Base-by-base conservation (phyloP, 176 grass and related monocot genomes). In the Musa troglodytarum region DNA sequence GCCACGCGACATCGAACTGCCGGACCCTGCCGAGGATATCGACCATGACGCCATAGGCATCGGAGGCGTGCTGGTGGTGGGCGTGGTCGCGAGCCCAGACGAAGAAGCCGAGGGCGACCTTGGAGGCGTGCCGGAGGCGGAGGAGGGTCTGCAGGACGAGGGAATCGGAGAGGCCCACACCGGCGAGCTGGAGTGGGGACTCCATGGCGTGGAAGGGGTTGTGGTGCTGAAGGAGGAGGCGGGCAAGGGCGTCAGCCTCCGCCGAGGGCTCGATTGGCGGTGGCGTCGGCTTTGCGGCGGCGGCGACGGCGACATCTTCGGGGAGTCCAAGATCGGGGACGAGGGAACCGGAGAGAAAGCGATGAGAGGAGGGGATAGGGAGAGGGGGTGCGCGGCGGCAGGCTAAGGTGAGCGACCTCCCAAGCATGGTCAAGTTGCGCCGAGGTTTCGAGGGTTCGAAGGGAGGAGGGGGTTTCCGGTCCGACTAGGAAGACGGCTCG, bases 1-100 rank as follows among this genome's bases (percentile, higher is more conserved):
- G 68, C 89, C 89, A 96, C 7, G 86, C 89, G 6, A 87, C 92
- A 62, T 92, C 92, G 71, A 96, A 96, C 89, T 96, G 89, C 29
- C 20, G 81, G 34, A 84, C 89, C 52, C 78, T 81, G 25, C 85
- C 92, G 22, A 92, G 86, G 17, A 85, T 80, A 75, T 92, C 92
- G 50, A 96, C 74, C 56, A 96, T 82, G 12, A 88, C 68, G 62
- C 92, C 92, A 71, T 96, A 96, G n/a, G 92, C 86, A 53, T 83
- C 82, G 4, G 86, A 34, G 7, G 54, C 74, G 0, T 79, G 71
- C 3, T 69, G 81, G 50, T 80, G 69, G 69, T 64, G 20, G 21
- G 85, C 66, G 78, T 96, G 87, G 81, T 87, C 72, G 19, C 87
- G 87, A 53, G 75, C 84, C 64, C 84, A 79, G 82, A 89, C 74